Percentiles rank a stretch among this genome's conserved stretches.
Conservation (phyloP, 352 stramenopile genomes). For the Globisporangium carolinianum region DNA sequence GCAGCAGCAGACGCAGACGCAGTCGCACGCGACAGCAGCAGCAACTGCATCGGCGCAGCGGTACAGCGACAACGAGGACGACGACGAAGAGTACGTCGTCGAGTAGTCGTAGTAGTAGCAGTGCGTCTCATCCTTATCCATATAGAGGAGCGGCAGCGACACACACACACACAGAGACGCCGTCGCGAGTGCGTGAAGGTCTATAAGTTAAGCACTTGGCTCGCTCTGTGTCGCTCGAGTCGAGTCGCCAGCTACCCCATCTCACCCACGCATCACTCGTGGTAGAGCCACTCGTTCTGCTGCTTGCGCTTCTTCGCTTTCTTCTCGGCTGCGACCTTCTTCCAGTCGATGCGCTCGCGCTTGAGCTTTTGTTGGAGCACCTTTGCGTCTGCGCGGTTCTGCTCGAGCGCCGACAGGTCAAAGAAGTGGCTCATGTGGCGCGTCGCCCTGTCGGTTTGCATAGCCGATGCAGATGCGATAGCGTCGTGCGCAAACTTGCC, state of each 20-base stretch:
- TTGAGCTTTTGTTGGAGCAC: conserved; percentile 76
- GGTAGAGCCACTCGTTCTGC: conserved; percentile 82
- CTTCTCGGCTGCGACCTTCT: conserved; percentile 78
- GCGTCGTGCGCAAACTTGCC: conserved; percentile 70
- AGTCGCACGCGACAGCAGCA: conserved; percentile 18
- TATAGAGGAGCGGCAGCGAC: background rate
- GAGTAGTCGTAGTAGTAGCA: conserved; percentile 25
- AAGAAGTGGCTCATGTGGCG: conserved; percentile 88
- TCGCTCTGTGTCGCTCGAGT: too few relatives aligned
- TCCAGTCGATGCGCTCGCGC: conserved; percentile 84
- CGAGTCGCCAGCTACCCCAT: too few relatives aligned
- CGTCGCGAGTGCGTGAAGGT: background rate
- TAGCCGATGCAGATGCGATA: conserved; percentile 32
- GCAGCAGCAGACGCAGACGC: conserved; percentile 2
- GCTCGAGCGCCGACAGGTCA: conserved; percentile 65
- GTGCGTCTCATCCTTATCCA: background rate
- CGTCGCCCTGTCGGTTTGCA: conserved; percentile 61
- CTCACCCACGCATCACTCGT: conserved; percentile 30
- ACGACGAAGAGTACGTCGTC: conserved; percentile 72
- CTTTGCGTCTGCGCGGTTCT: conserved; percentile 75
- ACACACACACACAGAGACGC: too few relatives aligned
- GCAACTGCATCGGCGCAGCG: conserved; percentile 18
- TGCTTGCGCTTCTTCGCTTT: conserved; percentile 83
- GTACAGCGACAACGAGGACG: conserved; percentile 40
- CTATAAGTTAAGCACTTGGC: conserved; percentile 6